phyloP scores from a whole-genome alignment of 2,329 filamentous ascomycete species.

The Aspergillus sp. region DNA sequence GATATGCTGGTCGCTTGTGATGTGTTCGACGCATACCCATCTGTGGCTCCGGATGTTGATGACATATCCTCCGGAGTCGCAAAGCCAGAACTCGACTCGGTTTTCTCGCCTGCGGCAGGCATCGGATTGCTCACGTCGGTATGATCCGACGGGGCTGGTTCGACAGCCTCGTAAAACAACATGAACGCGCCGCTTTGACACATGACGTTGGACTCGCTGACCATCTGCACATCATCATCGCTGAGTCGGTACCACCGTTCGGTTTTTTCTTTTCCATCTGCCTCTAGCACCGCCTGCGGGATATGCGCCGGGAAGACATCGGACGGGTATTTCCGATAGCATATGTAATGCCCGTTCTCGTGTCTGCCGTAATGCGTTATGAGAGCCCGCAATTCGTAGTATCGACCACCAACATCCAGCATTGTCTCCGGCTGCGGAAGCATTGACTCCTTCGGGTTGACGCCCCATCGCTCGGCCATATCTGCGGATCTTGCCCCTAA shows the following conservation, averaged over 20 bases:
- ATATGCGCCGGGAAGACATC: conserved; percentile 24
- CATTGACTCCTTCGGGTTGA: conserved; percentile 63
- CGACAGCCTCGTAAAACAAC: conserved; percentile 83
- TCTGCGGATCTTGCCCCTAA: conserved; percentile 48
- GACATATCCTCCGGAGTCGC: conserved; percentile 19
- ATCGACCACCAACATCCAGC: conserved; percentile 35
- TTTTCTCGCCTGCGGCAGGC: conserved; percentile 5
- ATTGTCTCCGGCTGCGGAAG: conserved; percentile 52
- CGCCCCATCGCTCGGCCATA: conserved; percentile 56
- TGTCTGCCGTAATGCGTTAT: conserved; percentile 85
- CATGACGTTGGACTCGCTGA: conserved; percentile 64
- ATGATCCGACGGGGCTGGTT: conserved; percentile 17
- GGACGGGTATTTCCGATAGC: conserved; percentile 63
- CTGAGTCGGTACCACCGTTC: conserved; percentile 83
- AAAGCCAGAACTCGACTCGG: conserved; percentile 12
- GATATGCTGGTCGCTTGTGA: conserved; percentile 24
- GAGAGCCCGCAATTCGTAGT: conserved; percentile 73
- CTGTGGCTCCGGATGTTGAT: conserved; percentile 16
- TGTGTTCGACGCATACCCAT: conserved; percentile 15
- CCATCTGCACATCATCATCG: conserved; percentile 70
- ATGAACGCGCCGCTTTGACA: conserved; percentile 81
- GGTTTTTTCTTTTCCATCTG: conserved; percentile 25
- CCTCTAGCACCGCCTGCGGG: conserved; percentile 23
- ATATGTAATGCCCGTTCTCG: conserved; percentile 93
- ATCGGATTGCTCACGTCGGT: conserved; percentile 2